A percentile compares a stretch with the other conserved stretches of the same genome.
Conservation (phyloP, 1,284 basidiomycete species). For the Golubevia pallescens region DNA sequence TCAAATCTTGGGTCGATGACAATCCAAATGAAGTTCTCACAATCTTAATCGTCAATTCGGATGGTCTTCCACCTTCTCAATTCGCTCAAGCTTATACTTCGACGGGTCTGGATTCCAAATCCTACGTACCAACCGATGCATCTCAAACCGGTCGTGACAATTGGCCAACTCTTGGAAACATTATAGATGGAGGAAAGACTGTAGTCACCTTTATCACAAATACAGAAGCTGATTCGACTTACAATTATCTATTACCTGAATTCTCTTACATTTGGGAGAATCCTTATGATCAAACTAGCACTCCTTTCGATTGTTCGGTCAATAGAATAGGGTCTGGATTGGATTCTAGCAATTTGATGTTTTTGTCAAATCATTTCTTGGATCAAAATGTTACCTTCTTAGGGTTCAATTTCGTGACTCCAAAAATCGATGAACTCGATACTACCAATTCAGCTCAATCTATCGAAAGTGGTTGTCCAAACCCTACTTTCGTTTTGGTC, state of each 20-base stretch:
- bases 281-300: not conserved
- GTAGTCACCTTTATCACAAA: conserved; percentile 3
- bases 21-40: conserved; percentile 58
- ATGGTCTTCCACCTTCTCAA: conserved; percentile 32
- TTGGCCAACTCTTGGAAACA: not conserved
- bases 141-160: not conserved
- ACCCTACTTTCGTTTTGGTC: conserved; percentile 1
- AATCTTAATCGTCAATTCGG: conserved; percentile 55
- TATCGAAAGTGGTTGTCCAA: conserved; percentile 10
- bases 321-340: not conserved
- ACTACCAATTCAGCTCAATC: conserved; percentile 31
- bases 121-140: not conserved
- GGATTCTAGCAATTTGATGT: not conserved
- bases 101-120: not conserved
- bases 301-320: not conserved
- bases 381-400: not conserved
- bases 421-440: not conserved
- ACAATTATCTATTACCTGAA: conserved; percentile 3
- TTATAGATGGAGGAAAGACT: not conserved
- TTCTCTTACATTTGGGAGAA: conserved; percentile 5
- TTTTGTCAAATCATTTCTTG: conserved; percentile 1
- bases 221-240: not conserved
- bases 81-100: conserved; percentile 19
- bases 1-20: conserved; percentile 41
- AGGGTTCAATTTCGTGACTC: not conserved